Evolutionary conservation across 352 stramenopile genomes (phyloP), one percentile per base, ranked within the genome.

Genomic region (Globisporangium heterothallicum): DNA sequence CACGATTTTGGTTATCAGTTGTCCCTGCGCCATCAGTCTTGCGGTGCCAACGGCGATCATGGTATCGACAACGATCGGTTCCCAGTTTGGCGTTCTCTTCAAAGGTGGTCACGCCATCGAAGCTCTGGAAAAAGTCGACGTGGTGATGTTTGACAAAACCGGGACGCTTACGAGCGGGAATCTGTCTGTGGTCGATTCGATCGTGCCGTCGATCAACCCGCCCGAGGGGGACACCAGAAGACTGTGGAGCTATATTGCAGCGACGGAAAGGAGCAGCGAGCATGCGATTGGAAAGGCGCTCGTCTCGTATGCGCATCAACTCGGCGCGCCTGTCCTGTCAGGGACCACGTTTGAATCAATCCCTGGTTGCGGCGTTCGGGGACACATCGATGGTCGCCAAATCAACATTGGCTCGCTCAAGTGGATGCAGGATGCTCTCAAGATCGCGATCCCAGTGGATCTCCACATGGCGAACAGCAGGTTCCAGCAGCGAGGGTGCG

Each of bases 111-210:
- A 72, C 6, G 81, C 75, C 0, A 50, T 95, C 3, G 84, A 95
- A 51, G 78, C 72, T 10, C 68, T 88, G 2, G 68, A 84, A 34
- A 50, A 78, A 26, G 72, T 88, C 34, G 68, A 88, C 57, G 73
- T 70, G 16, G 69, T 92, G n/a, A 70, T 92, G 46, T 90, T 92
- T 44, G 78, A 92, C 62, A 92, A 92, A 62, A 92, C 81, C 1
- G 81, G 81, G 5, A 92, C 81, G 8, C 73, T 90, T 30, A 92
- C 81, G 16, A 78, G 54, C 14, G 79, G 77, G 4, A 70, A 74
- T 6, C 62, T 88, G 42, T 59, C 72, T 0, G 68, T 89, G 24
- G 68, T 71, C 21, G 57, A 66, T 4, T 38, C 68, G 9, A 22
- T 35, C 8, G 16, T 56, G 27, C 27, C 35, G 2, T 34, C 41